Conservation (phyloP, 1,284 basidiomycete species). For the Trichosporon asahii region DNA sequence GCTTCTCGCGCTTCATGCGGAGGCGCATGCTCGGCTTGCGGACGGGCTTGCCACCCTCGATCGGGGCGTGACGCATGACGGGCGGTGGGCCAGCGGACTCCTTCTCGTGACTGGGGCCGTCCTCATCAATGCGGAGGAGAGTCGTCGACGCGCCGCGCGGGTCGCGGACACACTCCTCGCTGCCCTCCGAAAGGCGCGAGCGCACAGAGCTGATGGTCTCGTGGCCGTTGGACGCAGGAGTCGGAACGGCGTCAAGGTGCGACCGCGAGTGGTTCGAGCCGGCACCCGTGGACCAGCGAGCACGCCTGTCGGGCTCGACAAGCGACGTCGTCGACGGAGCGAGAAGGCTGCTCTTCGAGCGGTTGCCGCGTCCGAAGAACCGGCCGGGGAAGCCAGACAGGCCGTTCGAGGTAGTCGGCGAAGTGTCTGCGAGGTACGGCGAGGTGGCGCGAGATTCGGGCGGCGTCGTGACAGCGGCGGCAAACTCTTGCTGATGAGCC, state of each 20-base stretch:
- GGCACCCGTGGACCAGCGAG: slow-evolving; percentile 13
- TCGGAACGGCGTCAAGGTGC: neutral
- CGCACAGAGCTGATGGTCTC: slow-evolving; percentile 15
- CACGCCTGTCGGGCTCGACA: slow-evolving; percentile 6
- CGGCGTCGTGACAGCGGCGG: neutral
- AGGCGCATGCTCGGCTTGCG: slow-evolving; percentile 9
- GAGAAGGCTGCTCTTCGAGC: slow-evolving; percentile 18
- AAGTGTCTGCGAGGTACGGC: slow-evolving; percentile 3
- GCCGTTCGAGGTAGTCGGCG: neutral
- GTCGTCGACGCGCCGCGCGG: slow-evolving; percentile 17
- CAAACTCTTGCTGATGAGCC: slow-evolving; percentile 32
- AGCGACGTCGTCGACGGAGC: slow-evolving; percentile 17
- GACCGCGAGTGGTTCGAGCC: slow-evolving; percentile 11
- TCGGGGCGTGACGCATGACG: slow-evolving; percentile 12
- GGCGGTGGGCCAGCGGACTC: neutral
- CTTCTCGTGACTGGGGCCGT: slow-evolving; percentile 16
- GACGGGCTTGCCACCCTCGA: slow-evolving; percentile 13
- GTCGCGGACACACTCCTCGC: slow-evolving; percentile 15
- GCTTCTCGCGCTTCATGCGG: slow-evolving; percentile 4
- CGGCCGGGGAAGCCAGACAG: slow-evolving; percentile 16
- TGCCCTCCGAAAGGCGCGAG: slow-evolving; percentile 21
- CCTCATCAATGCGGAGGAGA: slow-evolving; percentile 26
- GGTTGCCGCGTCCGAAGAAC: slow-evolving; percentile 19
- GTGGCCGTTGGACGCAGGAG: neutral
- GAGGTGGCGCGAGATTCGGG: slow-evolving; percentile 14